phyloP scores from a whole-genome alignment of 768 basidiomycete genomes.

The Sarcodon aspratus region DNA sequence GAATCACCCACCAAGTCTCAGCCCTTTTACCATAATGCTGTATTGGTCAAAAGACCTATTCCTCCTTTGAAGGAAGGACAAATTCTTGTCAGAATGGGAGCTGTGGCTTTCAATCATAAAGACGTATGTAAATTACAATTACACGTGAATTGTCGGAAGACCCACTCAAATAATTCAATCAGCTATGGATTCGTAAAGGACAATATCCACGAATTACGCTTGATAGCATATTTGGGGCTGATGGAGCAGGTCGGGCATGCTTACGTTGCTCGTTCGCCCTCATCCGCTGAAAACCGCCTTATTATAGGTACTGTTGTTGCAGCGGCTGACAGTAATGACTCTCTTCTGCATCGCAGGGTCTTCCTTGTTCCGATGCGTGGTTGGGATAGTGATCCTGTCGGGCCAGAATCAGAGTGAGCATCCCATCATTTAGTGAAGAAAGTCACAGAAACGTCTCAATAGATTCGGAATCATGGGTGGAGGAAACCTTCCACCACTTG shows the following conservation, averaged over 20 bases:
- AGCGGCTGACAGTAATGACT: slow-evolving; percentile 38
- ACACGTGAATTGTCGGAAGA: neutral
- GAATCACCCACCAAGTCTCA: neutral
- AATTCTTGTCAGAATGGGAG: slow-evolving; percentile 54
- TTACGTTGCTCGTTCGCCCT: slow-evolving; percentile 13
- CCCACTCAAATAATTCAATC: neutral
- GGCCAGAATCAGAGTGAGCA: slow-evolving; percentile 52
- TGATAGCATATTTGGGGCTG: slow-evolving; percentile 55
- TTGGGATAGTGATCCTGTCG: slow-evolving; percentile 56
- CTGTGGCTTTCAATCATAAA: slow-evolving; percentile 69
- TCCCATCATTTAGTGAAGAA: neutral
- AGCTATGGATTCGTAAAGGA: slow-evolving; percentile 71
- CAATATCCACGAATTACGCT: slow-evolving; percentile 51
- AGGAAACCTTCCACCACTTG: slow-evolving; percentile 36
- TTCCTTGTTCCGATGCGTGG: slow-evolving; percentile 70
- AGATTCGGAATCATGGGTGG: slow-evolving; percentile 67
- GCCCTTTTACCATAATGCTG: slow-evolving; percentile 24
- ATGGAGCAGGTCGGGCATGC: slow-evolving; percentile 46
- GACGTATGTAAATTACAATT: slow-evolving; percentile 34
- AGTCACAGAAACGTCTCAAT: neutral
- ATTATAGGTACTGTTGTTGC: slow-evolving; percentile 50
- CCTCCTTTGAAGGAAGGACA: slow-evolving; percentile 42
- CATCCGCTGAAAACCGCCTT: neutral
- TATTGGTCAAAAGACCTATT: slow-evolving; percentile 37
- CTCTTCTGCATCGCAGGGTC: slow-evolving; percentile 51